Conservation (phyloP, 345 rosid genomes). For the Citropsis articulata region DNA sequence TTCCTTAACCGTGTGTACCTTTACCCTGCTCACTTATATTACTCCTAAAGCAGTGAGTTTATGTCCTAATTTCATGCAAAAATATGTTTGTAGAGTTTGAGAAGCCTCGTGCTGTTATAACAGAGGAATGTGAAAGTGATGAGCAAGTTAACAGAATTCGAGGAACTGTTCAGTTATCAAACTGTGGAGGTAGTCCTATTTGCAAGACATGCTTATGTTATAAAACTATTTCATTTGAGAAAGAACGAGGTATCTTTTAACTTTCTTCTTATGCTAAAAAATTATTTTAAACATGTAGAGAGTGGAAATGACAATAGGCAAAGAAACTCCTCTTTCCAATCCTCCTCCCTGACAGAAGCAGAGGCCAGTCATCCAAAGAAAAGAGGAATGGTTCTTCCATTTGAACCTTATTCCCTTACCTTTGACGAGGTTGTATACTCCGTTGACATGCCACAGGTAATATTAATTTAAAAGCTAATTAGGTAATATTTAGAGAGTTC, state of each 20-base stretch:
- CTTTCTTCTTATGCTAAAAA: not conserved
- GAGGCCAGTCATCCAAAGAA: conserved; percentile 26
- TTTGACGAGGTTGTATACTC: conserved; percentile 59
- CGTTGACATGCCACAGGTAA: conserved; percentile 82
- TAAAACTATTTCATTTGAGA: not conserved
- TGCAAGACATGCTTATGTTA: conserved; percentile 19
- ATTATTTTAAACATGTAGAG: conserved; percentile 7
- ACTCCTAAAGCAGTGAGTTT: not conserved
- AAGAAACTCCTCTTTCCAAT: conserved; percentile 19
- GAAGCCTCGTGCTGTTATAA: conserved; percentile 43
- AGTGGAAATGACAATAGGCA: conserved; percentile 4
- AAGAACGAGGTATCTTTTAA: not conserved
- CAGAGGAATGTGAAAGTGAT: conserved; percentile 29
- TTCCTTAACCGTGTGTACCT: conserved; percentile 48
- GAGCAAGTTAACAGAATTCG: conserved; percentile 23
- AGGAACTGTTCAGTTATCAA: conserved; percentile 29
- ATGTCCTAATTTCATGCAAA: not conserved
- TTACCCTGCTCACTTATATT: conserved; percentile 12
- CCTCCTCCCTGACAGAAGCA: conserved; percentile 18
- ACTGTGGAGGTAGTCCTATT: conserved; percentile 15
- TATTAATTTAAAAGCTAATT: not conserved
- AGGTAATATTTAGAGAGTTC: not conserved
- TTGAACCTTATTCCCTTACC: conserved; percentile 64
- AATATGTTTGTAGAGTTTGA: conserved; percentile 46
- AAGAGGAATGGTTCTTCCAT: conserved; percentile 82